These are phyloP conservation scores for Abrus pulchellus DNA, from an alignment of 306 rosid species.

Conservation along the genomic window DNA sequence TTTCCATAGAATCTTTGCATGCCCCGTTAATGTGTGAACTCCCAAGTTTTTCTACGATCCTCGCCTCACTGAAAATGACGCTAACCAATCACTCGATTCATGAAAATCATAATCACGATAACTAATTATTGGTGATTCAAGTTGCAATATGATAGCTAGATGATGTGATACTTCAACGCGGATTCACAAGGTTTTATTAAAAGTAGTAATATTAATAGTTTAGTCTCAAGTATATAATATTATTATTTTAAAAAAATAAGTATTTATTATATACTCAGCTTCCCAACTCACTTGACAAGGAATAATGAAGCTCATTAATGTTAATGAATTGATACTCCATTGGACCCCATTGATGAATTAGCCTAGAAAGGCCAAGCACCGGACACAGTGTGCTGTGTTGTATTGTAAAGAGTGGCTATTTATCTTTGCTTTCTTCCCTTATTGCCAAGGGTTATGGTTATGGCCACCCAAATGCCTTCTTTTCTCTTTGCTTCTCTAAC, in stretches of 20 bases:
- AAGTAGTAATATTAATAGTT: no score
- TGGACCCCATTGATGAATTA: background rate
- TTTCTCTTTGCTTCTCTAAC: constrained; percentile 27
- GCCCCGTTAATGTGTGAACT: constrained; percentile 2
- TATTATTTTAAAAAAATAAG: no score
- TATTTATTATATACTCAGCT: no score
- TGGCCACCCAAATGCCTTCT: constrained; percentile 46
- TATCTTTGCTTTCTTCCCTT: background rate
- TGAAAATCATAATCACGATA: background rate
- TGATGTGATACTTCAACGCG: background rate
- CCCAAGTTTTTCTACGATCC: no score
- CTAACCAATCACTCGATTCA: constrained; percentile 15
- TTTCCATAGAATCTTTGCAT: background rate
- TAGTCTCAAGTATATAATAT: no score
- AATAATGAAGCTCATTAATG: background rate
- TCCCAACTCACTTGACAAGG: background rate
- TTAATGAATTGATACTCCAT: background rate
- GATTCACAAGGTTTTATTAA: no score
- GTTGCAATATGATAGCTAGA: constrained; percentile 43
- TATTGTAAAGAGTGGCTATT: background rate
- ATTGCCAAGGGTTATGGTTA: background rate
- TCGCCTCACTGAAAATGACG: background rate
- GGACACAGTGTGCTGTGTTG: background rate
- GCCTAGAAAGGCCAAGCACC: constrained; percentile 37
- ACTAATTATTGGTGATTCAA: constrained; percentile 38